Evolutionary conservation across 1,284 basidiomycete species (phyloP), one percentile per base, ranked within the genome.

Genomic region (Cystobasidium pallidum): DNA sequence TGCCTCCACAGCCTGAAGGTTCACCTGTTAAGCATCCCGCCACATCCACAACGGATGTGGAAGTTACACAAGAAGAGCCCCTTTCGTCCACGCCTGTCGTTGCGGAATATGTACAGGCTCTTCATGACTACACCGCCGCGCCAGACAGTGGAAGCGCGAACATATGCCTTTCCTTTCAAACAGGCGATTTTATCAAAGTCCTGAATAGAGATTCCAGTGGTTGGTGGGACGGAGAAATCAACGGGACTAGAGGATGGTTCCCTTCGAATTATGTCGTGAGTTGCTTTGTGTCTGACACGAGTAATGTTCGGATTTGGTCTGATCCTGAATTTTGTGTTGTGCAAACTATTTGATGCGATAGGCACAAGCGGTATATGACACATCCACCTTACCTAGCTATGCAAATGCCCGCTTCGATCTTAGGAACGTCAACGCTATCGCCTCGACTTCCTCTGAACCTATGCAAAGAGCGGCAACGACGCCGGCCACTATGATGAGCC

Each of bases 141-240:
- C 54, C 54, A 7, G 36, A 80, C 75, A 63, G 75, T 62, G 58
- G 73, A 76, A 65, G 62, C 73, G 41, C 49, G 1, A 62, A 70
- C 34, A 70, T 91, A 21, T 95, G 93, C 82, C 86, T 99, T 52
- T 85, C 89, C 34, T 97, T 99, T 82, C 86, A 86, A 34, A 88
- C 90, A 0, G 94, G 95, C 1, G 91, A 98, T 80, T 86, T 95
- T 65, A 94, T 99, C 74, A 88, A 88, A 74, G 92, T 98, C 32
- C 84, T 92, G 70, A 92, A 91, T 78, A 86, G 88, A 75, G 94
- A 98, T 81, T 76, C 85, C 0, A 92, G 90, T 74, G 96, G 95
- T 0, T 99, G 96, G 96, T 98, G 95, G 95, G 94, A 99, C 79
- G 95, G 96, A 11, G 93, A 98, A 82, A 82, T 96, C 24, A 70